phyloP scores from a whole-genome alignment of 108 stramenopile genomes.

The Aurantiochytrium sp. region DNA sequence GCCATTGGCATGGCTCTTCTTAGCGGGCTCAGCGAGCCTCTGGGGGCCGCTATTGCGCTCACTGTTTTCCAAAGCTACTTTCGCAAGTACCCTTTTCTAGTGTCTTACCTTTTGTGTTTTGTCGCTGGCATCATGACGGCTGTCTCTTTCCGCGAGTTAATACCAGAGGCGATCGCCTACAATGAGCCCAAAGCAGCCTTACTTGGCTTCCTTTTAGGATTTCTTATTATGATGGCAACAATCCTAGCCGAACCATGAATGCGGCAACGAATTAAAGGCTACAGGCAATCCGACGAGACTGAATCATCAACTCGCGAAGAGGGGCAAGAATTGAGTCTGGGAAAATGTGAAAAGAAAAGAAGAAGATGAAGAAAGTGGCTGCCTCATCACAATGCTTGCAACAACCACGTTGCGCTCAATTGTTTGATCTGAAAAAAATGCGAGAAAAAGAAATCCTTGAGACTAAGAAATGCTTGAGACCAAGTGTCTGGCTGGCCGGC shows the following conservation, averaged over 20 bases:
- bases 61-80: conserved; percentile 47
- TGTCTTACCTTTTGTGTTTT: conserved; percentile 59
- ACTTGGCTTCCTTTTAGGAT: not conserved
- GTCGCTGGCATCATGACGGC: conserved; percentile 78
- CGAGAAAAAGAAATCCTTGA: too few species aligned
- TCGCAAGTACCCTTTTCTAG: conserved; percentile 47
- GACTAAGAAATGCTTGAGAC: too few species aligned
- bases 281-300: too few species aligned
- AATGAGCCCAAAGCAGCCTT: conserved; percentile 13
- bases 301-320: too few species aligned
- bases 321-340: too few species aligned
- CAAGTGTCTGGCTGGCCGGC: too few species aligned
- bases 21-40: conserved; percentile 63
- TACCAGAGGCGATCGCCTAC: conserved; percentile 83
- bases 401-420: too few species aligned
- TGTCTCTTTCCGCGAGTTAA: conserved; percentile 74
- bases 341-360: too few species aligned
- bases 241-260: not conserved
- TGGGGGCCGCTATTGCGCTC: conserved; percentile 69
- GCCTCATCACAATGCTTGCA: too few species aligned
- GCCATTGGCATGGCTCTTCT: conserved; percentile 68
- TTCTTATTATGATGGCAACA: not conserved
- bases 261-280: too few species aligned
- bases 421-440: too few species aligned
- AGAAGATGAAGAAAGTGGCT: too few species aligned